Base-by-base conservation (phyloP, 768 basidiomycete genomes). In the Phlebiopsis flavidoalba region DNA sequence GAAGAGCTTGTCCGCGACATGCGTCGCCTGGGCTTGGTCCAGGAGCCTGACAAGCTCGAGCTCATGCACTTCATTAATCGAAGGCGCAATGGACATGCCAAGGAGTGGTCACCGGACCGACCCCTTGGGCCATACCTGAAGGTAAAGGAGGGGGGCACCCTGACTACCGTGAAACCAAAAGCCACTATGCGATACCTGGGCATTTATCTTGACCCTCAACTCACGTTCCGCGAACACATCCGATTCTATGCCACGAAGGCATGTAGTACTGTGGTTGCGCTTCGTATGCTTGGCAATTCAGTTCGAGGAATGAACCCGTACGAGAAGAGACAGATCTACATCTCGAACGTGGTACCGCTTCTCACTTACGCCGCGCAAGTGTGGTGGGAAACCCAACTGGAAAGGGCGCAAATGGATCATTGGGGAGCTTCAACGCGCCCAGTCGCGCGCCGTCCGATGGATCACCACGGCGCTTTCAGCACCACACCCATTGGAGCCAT, bases 241-340 rank as follows among this genome's bases (percentile, higher is more conserved):
- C 4, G 40, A 12, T 58, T 51, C 19, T 65, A 61, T 37, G 62
- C 60, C 3, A 60, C 43, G 19, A 58, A 62, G 17, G 65, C 65
- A 8, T 2, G 26, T 8, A 64, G 59, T 40, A 64, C 66, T 1
- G 49, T 60, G 3, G 14, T 24, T 8, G 21, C 64, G 1, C 37
- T 64, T 26, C 45, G 52, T 1, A 61, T 64, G 60, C 58, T 67
- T 10, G 64, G 66, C 1, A 67, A 67, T 54, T 65, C 62, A 5
- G 35, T 57, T 5, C 21, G n/a, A n/a, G n/a, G n/a, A n/a, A n/a
- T n/a, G n/a, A n/a, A n/a, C n/a, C n/a, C n/a, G n/a, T n/a, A n/a
- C 1, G 48, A 65, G 21, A 61, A 63, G 40, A n/a, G 66, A 14
- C 37, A 36, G 3, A 56, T 67, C 11, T 67, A 67, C 53, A 62